phyloP scores from a whole-genome alignment of 2,329 filamentous ascomycete genomes.

The Ceratocystis diversiconidia region DNA sequence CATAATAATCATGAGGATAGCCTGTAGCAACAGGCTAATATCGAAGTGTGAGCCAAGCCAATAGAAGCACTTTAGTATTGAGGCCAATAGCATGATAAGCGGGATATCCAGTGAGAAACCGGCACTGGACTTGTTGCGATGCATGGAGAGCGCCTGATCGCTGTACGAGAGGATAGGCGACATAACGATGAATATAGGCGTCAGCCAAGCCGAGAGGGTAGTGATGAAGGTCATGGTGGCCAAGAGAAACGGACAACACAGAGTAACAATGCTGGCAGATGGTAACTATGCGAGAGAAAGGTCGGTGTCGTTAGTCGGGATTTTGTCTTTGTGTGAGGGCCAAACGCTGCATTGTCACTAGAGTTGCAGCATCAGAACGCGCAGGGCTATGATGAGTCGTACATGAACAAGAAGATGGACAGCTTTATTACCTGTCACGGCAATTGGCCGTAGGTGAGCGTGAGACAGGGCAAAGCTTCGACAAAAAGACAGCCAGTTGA shows the following conservation, averaged over 20 bases:
- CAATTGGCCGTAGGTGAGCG: background rate
- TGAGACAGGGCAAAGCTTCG: background rate
- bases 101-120: slow-evolving; percentile 59
- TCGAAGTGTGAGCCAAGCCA: slow-evolving; percentile 55
- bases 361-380: background rate
- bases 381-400: background rate
- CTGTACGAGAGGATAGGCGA: slow-evolving; percentile 52
- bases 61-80: slow-evolving; percentile 54
- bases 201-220: slow-evolving; percentile 39
- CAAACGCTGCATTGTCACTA: background rate
- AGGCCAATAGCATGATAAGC: slow-evolving; percentile 57
- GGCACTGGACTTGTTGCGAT: slow-evolving; percentile 47
- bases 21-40: slow-evolving; percentile 47
- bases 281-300: background rate
- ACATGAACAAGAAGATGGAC: background rate
- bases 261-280: background rate
- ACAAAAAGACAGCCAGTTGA: too few species aligned
- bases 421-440: background rate
- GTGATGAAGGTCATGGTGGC: slow-evolving; percentile 30
- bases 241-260: background rate
- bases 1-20: slow-evolving; percentile 50
- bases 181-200: slow-evolving; percentile 48
- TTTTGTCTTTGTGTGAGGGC: background rate
- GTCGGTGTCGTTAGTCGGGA: slow-evolving; percentile 3
- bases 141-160: slow-evolving; percentile 53